Evolutionary conservation across 2,329 filamentous ascomycete genomes (phyloP).

Genomic region (Fusarium temperatum): DNA sequence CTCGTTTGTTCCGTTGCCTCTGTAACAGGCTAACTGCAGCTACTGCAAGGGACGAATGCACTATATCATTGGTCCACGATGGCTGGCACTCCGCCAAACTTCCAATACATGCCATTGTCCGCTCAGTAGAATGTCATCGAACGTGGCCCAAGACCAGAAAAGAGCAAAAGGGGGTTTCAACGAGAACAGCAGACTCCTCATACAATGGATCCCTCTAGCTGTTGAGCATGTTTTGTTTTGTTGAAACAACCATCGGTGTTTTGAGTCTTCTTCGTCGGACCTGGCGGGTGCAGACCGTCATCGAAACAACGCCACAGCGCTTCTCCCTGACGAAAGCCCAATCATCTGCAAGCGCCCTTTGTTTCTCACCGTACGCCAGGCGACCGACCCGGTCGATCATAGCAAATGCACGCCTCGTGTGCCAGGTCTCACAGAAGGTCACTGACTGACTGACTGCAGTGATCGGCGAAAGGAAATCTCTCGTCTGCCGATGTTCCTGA

Average conservation of each 20-base stretch:
- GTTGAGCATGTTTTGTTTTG: background rate
- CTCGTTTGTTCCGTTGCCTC: conserved; percentile 5
- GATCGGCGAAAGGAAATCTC: background rate
- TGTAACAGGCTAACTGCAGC: conserved; percentile 17
- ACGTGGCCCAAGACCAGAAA: background rate
- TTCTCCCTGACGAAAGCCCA: conserved; percentile 15
- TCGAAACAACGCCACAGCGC: conserved; percentile 30
- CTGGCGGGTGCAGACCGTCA: background rate
- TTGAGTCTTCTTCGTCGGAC: conserved; percentile 21
- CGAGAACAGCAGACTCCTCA: background rate
- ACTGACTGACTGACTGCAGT: background rate
- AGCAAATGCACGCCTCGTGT: background rate
- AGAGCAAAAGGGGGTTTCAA: background rate
- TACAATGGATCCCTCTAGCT: background rate
- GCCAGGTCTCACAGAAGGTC: background rate
- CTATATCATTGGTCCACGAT: background rate
- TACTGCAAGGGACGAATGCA: conserved; percentile 23
- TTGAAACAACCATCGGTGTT: conserved; percentile 24
- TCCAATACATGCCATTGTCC: conserved; percentile 14
- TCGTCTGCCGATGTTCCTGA: background rate
- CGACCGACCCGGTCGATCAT: background rate
- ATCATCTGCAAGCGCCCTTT: background rate
- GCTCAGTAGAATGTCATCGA: conserved; percentile 18
- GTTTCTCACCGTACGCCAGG: conserved; percentile 2
- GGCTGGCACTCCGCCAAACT: background rate